phyloP scores from a whole-genome alignment of 495 filamentous ascomycete species.

The Achaetomiella virescens region DNA sequence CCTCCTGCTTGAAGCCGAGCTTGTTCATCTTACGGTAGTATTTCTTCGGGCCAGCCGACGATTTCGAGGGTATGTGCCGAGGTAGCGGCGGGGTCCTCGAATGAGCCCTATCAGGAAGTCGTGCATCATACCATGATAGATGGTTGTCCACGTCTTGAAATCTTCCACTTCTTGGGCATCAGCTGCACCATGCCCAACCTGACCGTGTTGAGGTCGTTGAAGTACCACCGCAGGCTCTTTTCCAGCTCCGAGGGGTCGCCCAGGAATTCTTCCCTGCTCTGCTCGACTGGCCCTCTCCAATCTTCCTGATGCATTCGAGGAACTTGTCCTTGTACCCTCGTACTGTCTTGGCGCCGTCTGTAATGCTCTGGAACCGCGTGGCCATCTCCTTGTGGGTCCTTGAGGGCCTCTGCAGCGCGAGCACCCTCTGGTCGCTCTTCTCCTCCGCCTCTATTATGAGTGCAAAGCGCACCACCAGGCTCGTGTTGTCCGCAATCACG shows the following conservation, averaged over 20 bases:
- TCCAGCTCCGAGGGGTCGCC: conserved; percentile 77
- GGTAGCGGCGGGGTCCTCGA: conserved; percentile 69
- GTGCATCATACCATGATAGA: conserved; percentile 93
- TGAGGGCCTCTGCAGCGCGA: conserved; percentile 87
- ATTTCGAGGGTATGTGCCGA: conserved; percentile 80
- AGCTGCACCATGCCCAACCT: conserved; percentile 81
- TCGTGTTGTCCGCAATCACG: conserved; percentile 74
- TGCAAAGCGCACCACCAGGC: conserved; percentile 84
- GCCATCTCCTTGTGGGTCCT: conserved; percentile 93
- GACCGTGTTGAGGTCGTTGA: conserved; percentile 91
- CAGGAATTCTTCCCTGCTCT: conserved; percentile 66
- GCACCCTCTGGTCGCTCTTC: conserved; percentile 84
- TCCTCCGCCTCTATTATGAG: conserved; percentile 93
- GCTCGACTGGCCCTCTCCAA: conserved; percentile 64
- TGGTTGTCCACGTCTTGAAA: conserved; percentile 79
- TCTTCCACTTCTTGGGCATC: conserved; percentile 97
- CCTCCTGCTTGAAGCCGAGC: conserved; percentile 66
- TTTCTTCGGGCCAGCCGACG: conserved; percentile 88
- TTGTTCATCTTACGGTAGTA: conserved; percentile 95
- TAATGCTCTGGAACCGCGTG: conserved; percentile 87
- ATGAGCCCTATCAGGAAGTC: conserved; percentile 77
- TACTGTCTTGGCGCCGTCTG: conserved; percentile 81
- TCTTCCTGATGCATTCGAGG: conserved; percentile 66
- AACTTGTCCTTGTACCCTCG: conserved; percentile 97
- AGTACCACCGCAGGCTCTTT: conserved; percentile 87